phyloP scores from a whole-genome alignment of 305 asterid genomes.

The Monarda citriodora region DNA sequence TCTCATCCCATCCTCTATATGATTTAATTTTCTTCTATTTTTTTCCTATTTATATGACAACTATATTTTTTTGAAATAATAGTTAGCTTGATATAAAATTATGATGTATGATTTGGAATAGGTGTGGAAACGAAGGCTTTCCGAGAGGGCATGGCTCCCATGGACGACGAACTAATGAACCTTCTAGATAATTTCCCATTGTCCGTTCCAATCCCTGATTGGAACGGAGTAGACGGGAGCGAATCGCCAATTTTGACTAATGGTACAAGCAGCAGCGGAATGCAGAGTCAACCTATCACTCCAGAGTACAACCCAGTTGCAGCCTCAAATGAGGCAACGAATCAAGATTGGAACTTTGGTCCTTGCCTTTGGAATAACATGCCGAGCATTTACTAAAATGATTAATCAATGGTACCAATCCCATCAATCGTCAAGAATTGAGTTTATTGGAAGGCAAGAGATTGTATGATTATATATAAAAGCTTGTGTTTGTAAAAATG shows the following conservation, averaged over 20 bases:
- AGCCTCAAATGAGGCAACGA: conserved; percentile 18
- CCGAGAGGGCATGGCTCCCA: conserved; percentile 16
- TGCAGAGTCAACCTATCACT: conserved; percentile 25
- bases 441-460: conserved; percentile 8
- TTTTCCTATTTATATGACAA: no score
- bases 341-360: conserved; percentile 41
- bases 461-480: conserved; percentile 12
- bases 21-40: not conserved
- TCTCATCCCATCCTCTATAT: not conserved
- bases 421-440: conserved; percentile 10
- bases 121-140: conserved; percentile 21
- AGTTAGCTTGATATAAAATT: not conserved
- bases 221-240: conserved; percentile 38
- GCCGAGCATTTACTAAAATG: conserved; percentile 43
- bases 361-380: conserved; percentile 59
- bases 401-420: conserved; percentile 3
- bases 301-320: conserved; percentile 28
- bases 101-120: conserved; percentile 5
- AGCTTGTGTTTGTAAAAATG: conserved; percentile 15
- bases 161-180: conserved; percentile 60
- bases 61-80: no score
- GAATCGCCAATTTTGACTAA: conserved; percentile 23
- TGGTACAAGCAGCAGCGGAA: conserved; percentile 18
- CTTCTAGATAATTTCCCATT: conserved; percentile 60
- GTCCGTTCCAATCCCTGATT: conserved; percentile 51